phyloP scores from a whole-genome alignment of 2,329 filamentous ascomycete genomes.

The Exophiala sp. region DNA sequence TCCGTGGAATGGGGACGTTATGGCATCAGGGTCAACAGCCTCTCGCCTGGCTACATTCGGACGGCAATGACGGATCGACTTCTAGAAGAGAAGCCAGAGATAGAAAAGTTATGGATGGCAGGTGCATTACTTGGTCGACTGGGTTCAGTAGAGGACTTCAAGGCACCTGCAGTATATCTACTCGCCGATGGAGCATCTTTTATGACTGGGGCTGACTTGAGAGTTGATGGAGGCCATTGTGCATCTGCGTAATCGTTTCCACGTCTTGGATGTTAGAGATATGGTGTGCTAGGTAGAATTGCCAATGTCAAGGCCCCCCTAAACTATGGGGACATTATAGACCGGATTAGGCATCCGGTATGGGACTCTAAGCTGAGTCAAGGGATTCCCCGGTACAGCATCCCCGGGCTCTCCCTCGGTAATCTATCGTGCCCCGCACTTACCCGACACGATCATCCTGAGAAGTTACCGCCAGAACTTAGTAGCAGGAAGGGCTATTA shows the following conservation, averaged over 20 bases:
- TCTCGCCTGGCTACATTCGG: conserved; percentile 47
- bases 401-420: no score
- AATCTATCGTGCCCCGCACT: no score
- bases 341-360: no score
- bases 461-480: no score
- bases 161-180: conserved; percentile 3
- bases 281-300: no score
- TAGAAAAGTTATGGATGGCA: conserved; percentile 56
- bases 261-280: no score
- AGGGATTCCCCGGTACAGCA: no score
- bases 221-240: conserved; percentile 53
- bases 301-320: no score
- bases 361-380: no score
- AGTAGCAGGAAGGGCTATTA: no score
- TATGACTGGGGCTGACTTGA: conserved; percentile 54
- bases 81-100: conserved; percentile 28
- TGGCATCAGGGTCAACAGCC: conserved; percentile 48
- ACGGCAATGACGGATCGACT: conserved; percentile 46
- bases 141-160: background rate
- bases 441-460: no score
- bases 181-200: conserved; percentile 40
- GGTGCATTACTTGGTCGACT: conserved; percentile 46
- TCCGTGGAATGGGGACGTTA: conserved; percentile 47
- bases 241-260: conserved; percentile 28
- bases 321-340: no score